Evolutionary conservation across 768 basidiomycete species (phyloP).

Genomic region (Panaeolus papilionaceus): DNA sequence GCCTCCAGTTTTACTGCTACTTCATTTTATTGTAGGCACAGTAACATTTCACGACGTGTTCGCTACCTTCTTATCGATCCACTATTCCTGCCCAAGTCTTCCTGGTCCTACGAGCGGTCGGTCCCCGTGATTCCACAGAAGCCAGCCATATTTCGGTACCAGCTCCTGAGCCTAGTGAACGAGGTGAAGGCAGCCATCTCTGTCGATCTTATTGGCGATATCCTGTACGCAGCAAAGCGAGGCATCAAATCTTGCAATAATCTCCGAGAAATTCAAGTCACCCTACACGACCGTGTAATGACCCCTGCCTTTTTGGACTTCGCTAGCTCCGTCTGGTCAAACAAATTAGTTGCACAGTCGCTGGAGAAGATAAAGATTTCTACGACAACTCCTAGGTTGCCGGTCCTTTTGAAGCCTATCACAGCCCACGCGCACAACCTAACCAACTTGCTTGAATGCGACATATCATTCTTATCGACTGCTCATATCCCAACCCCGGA

Average conservation of each 20-base stretch:
- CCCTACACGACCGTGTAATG: constrained; percentile 31
- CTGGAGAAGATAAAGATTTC: constrained; percentile 29
- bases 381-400: constrained; percentile 30
- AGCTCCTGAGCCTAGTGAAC: not conserved
- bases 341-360: constrained; percentile 25
- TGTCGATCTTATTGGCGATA: constrained; percentile 10
- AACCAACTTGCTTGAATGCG: not conserved
- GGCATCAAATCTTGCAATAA: constrained; percentile 25
- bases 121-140: constrained; percentile 18
- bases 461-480: not conserved
- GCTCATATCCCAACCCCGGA: not conserved
- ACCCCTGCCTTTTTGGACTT: constrained; percentile 28
- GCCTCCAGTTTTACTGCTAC: not conserved
- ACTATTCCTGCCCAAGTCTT: constrained; percentile 31
- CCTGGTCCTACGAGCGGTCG: not conserved
- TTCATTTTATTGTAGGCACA: constrained; percentile 21
- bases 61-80: constrained; percentile 34
- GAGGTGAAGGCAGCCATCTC: not conserved
- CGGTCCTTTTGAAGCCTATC: constrained; percentile 23
- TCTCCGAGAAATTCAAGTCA: constrained; percentile 31
- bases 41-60: constrained; percentile 29
- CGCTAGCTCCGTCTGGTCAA: constrained; percentile 27
- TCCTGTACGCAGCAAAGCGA: constrained; percentile 23
- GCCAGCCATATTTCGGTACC: not conserved
- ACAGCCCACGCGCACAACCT: not conserved